These are phyloP conservation scores for Neospora caninum DNA, from an alignment of 169 alveolate species.

Conservation along the genomic window DNA sequence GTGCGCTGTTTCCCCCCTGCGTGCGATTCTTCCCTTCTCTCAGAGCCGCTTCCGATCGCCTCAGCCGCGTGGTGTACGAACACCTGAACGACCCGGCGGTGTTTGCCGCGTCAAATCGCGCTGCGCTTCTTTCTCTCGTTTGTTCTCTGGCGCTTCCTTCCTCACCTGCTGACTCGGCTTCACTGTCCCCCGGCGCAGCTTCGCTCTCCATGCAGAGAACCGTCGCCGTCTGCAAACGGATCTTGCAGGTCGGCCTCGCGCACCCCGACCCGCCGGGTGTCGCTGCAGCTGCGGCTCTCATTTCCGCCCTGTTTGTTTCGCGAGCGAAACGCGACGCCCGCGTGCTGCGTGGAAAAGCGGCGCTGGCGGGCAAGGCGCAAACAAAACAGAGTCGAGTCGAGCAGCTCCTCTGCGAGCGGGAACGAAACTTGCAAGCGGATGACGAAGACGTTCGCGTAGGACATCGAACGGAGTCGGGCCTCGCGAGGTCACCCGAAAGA, in stretches of 20 bases:
- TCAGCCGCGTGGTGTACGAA: conserved; percentile 22
- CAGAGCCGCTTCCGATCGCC: not conserved
- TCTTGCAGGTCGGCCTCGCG: not conserved
- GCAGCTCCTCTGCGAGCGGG: not conserved
- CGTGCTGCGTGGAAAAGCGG: not conserved
- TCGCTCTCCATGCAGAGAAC: not conserved
- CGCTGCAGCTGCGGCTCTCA: not conserved
- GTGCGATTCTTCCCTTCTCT: not conserved
- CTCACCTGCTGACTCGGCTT: not conserved
- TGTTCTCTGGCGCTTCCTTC: not conserved
- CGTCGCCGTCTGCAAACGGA: not conserved
- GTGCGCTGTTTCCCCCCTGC: not conserved
- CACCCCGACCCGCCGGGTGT: not conserved
- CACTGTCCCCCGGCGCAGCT: not conserved
- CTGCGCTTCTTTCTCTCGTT: not conserved
- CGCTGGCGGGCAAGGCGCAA: too few relatives aligned
- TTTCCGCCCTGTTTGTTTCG: not conserved
- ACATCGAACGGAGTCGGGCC: too few relatives aligned
- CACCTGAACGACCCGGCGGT: not conserved
- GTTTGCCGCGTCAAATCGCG: not conserved
- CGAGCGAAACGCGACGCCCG: not conserved
- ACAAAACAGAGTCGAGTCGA: not conserved
- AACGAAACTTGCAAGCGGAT: not conserved
- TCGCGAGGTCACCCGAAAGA: too few relatives aligned
- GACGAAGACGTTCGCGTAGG: not conserved